Base-by-base conservation (phyloP, 306 rosid species). In the Albizia julibrissin region DNA sequence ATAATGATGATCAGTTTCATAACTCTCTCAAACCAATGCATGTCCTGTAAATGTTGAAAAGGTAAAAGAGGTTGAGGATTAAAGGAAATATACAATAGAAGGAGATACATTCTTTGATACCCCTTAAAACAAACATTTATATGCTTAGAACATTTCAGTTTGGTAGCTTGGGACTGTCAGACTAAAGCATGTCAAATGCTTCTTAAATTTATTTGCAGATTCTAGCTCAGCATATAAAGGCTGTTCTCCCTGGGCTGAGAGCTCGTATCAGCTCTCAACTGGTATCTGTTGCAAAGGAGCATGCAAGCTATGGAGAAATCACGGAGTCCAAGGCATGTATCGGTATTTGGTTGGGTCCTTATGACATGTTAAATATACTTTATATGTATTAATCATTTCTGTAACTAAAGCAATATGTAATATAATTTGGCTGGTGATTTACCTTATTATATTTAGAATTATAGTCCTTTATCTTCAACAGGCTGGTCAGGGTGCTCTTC, bases 401-500 rank as follows among this genome's bases (percentile, higher is more conserved):
- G 59, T 62, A 33, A 58, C 56, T 64, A 47, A 65, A 72, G 67
- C 43, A 58, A 37, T 24, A 31, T 80, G 46, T 81, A 67, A 64
- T 75, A 33, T 82, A 52, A 74, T n/a, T 69, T 52, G 68, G 79
- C 70, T 56, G 62, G 40, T 2, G 9, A 52, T n/a, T 52, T 80
- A 37, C 79, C 74, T 43, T 69, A 31, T 22, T 74, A 31, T 81
- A 82, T 65, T 64, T 69, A 18, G 66, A 67, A 71, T 56, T 72
- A 14, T 65, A 72, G 67, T 37, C 42, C 76, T 34, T 81, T 74
- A 56, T 79, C 78, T 75, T 77, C 78, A 74, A 79, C 73, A 96
- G 99, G 97, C 97, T 84, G 98, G 97, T 80, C 99, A 96, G 86
- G 98, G 99, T 77, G 97, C 98, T 79, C 97, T 96, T 86, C 97